Conservation (phyloP, 2,329 filamentous ascomycete species). For the Rhinocladiella similis region DNA sequence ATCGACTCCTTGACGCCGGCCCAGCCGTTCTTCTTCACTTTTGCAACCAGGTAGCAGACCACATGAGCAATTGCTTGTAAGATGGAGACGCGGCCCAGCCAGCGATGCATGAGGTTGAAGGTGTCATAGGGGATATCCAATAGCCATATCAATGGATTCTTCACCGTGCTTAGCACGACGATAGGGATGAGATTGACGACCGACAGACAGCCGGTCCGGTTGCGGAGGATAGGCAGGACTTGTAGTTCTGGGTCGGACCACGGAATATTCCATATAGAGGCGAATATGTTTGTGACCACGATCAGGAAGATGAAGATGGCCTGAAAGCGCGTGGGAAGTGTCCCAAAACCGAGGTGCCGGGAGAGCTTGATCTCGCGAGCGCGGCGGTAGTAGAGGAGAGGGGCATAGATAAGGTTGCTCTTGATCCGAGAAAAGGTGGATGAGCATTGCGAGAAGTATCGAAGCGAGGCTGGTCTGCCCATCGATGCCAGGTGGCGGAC, state of each 20-base stretch:
- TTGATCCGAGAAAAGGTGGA: constrained; percentile 66
- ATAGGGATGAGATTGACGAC: constrained; percentile 47
- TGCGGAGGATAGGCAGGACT: constrained; percentile 42
- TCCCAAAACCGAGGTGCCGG: constrained; percentile 46
- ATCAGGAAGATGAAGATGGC: constrained; percentile 42
- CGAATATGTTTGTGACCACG: constrained; percentile 47
- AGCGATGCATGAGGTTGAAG: constrained; percentile 68
- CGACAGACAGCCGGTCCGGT: constrained; percentile 44
- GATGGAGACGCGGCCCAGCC: constrained; percentile 73
- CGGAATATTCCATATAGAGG: constrained; percentile 51
- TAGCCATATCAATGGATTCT: constrained; percentile 44
- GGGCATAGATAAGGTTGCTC: constrained; percentile 59
- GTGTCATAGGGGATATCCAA: constrained; percentile 46
- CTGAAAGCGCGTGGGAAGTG: constrained; percentile 49
- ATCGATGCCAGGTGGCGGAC: constrained; percentile 73
- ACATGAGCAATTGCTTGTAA: constrained; percentile 70
- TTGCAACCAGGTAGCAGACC: constrained; percentile 71
- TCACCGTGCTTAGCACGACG: constrained; percentile 43
- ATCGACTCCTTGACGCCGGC: constrained; percentile 34
- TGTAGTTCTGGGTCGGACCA: constrained; percentile 37
- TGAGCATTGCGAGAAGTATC: constrained; percentile 68
- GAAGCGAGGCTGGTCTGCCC: constrained; percentile 64
- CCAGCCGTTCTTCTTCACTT: constrained; percentile 50
- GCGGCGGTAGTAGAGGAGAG: constrained; percentile 45
- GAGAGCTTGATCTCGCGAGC: constrained; percentile 48